Conservation (phyloP, 202 grass and related monocot species). For the Musa balbisiana region DNA sequence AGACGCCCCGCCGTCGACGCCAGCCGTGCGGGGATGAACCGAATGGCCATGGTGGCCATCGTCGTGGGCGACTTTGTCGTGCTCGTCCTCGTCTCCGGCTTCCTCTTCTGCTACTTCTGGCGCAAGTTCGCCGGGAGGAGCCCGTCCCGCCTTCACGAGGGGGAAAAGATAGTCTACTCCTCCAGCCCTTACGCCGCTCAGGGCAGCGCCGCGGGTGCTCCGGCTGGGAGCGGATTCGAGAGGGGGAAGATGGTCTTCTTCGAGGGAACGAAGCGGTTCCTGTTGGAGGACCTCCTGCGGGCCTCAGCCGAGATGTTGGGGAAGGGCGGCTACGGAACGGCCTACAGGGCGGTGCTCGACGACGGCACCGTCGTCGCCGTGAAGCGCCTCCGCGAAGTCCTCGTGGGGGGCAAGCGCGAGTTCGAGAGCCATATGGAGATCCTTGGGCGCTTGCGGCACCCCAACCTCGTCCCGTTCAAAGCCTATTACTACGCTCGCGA, state of each 20-base stretch:
- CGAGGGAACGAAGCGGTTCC: conserved; percentile 51
- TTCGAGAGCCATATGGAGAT: conserved; percentile 90
- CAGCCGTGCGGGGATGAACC: conserved; percentile 52
- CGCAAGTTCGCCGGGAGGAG: conserved; percentile 49
- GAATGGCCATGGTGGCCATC: conserved; percentile 57
- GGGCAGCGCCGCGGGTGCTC: conserved; percentile 12
- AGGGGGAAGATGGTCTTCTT: conserved; percentile 84
- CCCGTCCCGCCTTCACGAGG: conserved; percentile 48
- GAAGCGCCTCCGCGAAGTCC: conserved; percentile 67
- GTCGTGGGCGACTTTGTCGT: conserved; percentile 77
- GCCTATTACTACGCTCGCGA: conserved; percentile 93
- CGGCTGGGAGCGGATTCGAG: conserved; percentile 43
- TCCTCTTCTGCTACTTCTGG: conserved; percentile 98
- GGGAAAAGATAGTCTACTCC: conserved; percentile 98
- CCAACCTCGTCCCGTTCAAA: conserved; percentile 58
- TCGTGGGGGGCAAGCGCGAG: conserved; percentile 48
- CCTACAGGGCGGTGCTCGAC: conserved; percentile 85
- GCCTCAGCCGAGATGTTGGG: conserved; percentile 98
- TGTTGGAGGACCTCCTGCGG: conserved; percentile 84
- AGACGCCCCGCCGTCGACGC: background rate
- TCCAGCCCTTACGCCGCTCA: conserved; percentile 73
- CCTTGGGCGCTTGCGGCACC: conserved; percentile 61
- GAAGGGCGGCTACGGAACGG: conserved; percentile 77
- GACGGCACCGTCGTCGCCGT: conserved; percentile 88
- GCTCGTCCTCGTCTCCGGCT: conserved; percentile 62